phyloP scores from a whole-genome alignment of 768 basidiomycete genomes.

The Cyclocybe aegerita region DNA sequence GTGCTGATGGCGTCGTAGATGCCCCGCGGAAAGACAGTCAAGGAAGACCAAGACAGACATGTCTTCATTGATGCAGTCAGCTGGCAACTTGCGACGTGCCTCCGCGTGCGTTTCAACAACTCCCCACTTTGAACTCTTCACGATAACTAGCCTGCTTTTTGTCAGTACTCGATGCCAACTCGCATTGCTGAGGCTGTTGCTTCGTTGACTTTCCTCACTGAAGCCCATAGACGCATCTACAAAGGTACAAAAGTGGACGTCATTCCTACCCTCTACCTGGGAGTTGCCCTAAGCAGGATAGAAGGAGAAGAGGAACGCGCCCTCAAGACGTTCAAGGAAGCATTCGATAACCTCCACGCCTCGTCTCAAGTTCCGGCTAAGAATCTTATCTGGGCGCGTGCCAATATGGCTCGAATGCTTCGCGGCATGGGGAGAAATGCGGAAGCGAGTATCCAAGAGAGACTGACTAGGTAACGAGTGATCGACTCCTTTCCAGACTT shows the following conservation, averaged over 20 bases:
- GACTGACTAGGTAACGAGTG: constrained; percentile 4
- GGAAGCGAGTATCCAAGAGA: constrained; percentile 9
- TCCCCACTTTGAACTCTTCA: neutral
- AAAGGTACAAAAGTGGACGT: neutral
- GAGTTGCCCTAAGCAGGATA: constrained; percentile 6
- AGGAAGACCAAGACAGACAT: neutral
- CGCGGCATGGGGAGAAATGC: neutral
- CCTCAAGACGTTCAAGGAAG: constrained; percentile 3
- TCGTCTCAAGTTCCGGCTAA: neutral
- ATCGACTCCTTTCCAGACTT: neutral
- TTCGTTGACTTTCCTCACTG: constrained; percentile 6
- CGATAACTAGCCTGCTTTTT: neutral
- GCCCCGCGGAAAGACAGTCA: neutral
- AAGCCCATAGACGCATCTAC: neutral
- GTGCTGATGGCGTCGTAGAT: neutral
- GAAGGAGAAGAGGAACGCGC: constrained; percentile 10
- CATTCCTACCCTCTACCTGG: constrained; percentile 8
- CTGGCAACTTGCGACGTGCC: constrained; percentile 9
- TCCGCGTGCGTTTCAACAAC: constrained; percentile 3
- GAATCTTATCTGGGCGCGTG: constrained; percentile 10
- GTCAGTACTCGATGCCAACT: constrained; percentile 8
- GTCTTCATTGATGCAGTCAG: constrained; percentile 1
- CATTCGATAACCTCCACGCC: constrained; percentile 1
- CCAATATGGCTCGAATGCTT: constrained; percentile 5
- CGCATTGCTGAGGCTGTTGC: constrained; percentile 10